Conservation (phyloP, 2,329 filamentous ascomycete genomes). For the Xylariaceae sp. region DNA sequence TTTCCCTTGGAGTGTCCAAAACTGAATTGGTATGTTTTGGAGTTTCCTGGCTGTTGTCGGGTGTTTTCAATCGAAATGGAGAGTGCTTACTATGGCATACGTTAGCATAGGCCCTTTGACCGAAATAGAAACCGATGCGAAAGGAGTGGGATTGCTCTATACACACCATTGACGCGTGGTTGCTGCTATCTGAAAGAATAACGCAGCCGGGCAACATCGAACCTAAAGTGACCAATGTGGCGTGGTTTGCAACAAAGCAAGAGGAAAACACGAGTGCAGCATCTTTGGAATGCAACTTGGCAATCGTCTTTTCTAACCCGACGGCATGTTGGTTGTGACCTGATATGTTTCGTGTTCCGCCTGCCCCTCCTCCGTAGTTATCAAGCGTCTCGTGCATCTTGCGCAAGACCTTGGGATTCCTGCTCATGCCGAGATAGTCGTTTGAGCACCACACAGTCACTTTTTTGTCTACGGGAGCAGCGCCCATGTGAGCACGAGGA, state of each 20-base stretch:
- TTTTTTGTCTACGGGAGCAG: constrained; percentile 72
- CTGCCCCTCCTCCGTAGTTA: constrained; percentile 89
- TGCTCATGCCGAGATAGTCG: constrained; percentile 96
- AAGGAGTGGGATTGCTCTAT: no score
- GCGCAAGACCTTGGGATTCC: constrained; percentile 79
- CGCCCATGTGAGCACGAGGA: constrained; percentile 72
- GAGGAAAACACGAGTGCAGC: constrained; percentile 90
- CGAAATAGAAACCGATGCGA: no score
- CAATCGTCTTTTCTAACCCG: constrained; percentile 73
- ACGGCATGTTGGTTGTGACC: constrained; percentile 95
- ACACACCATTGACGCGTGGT: constrained; percentile 78
- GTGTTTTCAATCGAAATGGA: no score
- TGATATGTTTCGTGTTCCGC: constrained; percentile 95
- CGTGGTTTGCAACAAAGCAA: constrained; percentile 97
- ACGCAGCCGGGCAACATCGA: constrained; percentile 95
- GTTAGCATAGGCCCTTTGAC: no score
- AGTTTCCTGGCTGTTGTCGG: no score
- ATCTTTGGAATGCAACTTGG: constrained; percentile 87
- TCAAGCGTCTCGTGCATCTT: constrained; percentile 93
- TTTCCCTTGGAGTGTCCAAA: no score
- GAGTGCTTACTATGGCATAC: no score
- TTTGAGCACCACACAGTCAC: constrained; percentile 99
- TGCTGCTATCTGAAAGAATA: constrained; percentile 90
- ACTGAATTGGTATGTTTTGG: no score
- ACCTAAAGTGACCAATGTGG: constrained; percentile 87